Evolutionary conservation across 1,284 basidiomycete species (phyloP).

Genomic region (Cryptococcus maquisensis): DNA sequence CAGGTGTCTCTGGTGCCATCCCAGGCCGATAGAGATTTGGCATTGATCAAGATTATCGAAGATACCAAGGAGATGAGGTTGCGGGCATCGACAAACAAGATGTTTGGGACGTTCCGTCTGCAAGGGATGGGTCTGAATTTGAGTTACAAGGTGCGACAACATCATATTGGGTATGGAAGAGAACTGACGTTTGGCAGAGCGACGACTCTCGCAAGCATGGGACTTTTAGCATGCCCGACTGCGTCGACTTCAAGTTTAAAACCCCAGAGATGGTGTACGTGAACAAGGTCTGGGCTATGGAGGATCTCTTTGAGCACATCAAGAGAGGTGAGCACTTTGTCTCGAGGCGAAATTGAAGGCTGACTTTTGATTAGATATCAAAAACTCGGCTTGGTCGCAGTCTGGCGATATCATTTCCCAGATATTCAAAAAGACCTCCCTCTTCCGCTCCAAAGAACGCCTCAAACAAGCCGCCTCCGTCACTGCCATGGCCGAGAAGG

Average conservation of each 20-base stretch:
- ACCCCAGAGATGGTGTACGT: constrained; percentile 65
- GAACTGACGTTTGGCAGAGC: constrained; percentile 9
- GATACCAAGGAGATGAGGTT: constrained; percentile 49
- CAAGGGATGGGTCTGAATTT: constrained; percentile 54
- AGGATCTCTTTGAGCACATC: constrained; percentile 74
- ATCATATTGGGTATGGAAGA: background rate
- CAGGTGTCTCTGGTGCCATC: constrained; percentile 14
- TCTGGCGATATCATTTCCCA: constrained; percentile 46
- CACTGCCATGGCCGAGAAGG: constrained; percentile 2
- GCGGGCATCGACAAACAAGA: constrained; percentile 53
- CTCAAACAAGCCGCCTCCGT: constrained; percentile 26
- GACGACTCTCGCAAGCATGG: constrained; percentile 53
- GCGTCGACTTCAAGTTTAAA: constrained; percentile 55
- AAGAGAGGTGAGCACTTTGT: constrained; percentile 61
- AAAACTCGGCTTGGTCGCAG: constrained; percentile 46
- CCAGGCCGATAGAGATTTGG: background rate
- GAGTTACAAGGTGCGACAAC: constrained; percentile 51
- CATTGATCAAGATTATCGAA: constrained; percentile 5
- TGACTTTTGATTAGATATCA: constrained; percentile 30
- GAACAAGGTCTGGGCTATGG: constrained; percentile 83
- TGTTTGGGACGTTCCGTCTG: constrained; percentile 76
- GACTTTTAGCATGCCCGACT: constrained; percentile 44
- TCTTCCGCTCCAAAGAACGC: constrained; percentile 38
- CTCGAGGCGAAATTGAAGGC: background rate
- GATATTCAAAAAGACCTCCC: constrained; percentile 41